Percentiles rank a stretch among this genome's conserved stretches.
Evolutionary conservation across 2,329 filamentous ascomycete species (phyloP).

Genomic region (Gliomastix tumulicola): DNA sequence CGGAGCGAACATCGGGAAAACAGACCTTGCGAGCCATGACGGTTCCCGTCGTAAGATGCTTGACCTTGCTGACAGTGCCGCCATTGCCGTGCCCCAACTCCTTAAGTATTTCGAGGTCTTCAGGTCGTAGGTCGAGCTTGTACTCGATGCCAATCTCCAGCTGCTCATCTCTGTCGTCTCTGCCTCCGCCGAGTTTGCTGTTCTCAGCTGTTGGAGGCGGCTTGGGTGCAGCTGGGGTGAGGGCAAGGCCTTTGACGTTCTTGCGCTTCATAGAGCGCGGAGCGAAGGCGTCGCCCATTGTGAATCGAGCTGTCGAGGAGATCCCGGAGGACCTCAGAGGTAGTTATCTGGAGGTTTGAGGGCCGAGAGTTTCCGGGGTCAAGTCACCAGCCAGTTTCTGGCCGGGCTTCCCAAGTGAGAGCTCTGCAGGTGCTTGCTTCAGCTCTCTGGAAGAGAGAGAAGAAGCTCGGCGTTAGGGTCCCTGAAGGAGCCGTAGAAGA

Average conservation of each 20-base stretch:
- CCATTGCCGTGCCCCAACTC: conserved; percentile 95
- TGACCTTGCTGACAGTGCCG: conserved; percentile 96
- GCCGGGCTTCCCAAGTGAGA: conserved; percentile 1
- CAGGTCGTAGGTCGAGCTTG: conserved; percentile 82
- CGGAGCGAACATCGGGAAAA: not conserved
- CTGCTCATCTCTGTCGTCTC: conserved; percentile 51
- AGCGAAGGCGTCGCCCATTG: conserved; percentile 57
- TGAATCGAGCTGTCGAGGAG: too few relatives aligned
- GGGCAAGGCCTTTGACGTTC: conserved; percentile 92
- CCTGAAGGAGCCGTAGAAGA: too few relatives aligned
- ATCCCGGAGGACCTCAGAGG: too few relatives aligned
- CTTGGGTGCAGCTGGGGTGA: conserved; percentile 73
- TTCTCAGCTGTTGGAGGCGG: conserved; percentile 65
- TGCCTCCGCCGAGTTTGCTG: conserved; percentile 54
- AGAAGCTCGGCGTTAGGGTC: too few relatives aligned
- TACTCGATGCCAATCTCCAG: conserved; percentile 98
- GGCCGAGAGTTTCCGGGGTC: not conserved
- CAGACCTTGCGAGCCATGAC: conserved; percentile 94
- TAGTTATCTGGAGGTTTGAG: too few relatives aligned
- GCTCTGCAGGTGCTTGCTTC: too few relatives aligned
- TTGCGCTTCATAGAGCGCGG: conserved; percentile 93
- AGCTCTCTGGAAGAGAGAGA: too few relatives aligned
- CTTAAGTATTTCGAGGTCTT: conserved; percentile 88
- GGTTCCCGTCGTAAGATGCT: conserved; percentile 88
- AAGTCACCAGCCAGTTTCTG: conserved; percentile 2